Conservation (phyloP, 2,329 filamentous ascomycete genomes). For the Fusarium redolens region DNA sequence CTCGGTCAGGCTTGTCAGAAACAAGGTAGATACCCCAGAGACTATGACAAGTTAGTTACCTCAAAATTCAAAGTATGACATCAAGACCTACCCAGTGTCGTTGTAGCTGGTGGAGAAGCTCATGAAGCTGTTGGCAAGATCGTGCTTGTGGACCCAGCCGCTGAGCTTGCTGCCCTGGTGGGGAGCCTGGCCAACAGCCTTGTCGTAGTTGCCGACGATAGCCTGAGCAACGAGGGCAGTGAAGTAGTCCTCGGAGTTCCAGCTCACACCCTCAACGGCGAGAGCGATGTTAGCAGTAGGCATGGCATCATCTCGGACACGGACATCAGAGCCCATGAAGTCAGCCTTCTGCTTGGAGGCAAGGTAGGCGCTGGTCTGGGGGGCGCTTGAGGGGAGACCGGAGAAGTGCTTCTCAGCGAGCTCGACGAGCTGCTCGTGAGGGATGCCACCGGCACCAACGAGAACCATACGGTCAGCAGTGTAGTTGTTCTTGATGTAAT, state of each 20-base stretch:
- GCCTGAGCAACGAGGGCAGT: constrained; percentile 97
- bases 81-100: constrained; percentile 85
- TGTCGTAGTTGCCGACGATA: constrained; percentile 99
- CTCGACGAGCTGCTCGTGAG: constrained; percentile 93
- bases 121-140: constrained; percentile 99
- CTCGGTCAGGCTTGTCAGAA: constrained; percentile 84
- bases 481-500: constrained; percentile 99
- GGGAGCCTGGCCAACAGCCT: constrained; percentile 95
- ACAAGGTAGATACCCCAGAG: constrained; percentile 99
- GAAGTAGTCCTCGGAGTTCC: constrained; percentile 99
- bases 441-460: constrained; percentile 92
- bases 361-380: constrained; percentile 78
- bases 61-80: too few species aligned
- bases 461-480: constrained; percentile 99
- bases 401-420: constrained; percentile 97
- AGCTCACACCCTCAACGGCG: constrained; percentile 98
- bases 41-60: constrained; percentile 62
- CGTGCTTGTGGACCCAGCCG: constrained; percentile 91
- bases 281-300: constrained; percentile 97
- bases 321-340: constrained; percentile 95
- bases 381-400: constrained; percentile 78
- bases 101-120: constrained; percentile 99
- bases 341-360: constrained; percentile 89
- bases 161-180: constrained; percentile 99
- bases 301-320: constrained; percentile 95